Conservation (phyloP, 73 alveolate species). For the Effrenium voratum region DNA sequence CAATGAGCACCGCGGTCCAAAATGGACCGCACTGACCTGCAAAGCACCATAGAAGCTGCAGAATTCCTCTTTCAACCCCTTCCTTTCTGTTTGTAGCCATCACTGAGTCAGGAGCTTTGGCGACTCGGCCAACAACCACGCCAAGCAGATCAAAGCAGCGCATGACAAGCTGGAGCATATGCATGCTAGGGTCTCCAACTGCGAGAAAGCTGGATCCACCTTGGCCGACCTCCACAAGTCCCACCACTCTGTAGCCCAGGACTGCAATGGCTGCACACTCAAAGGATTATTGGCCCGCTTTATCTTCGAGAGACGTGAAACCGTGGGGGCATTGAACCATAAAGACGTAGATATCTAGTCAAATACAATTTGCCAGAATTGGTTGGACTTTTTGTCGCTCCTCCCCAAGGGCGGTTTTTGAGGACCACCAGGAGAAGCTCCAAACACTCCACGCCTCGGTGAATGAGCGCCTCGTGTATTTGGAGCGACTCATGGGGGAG, state of each 20-base stretch:
- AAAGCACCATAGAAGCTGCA: too few species aligned
- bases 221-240: conserved; percentile 28
- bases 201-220: not conserved
- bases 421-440: not conserved
- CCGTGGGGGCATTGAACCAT: too few species aligned
- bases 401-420: too few species aligned
- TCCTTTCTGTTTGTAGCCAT: not conserved
- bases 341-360: too few species aligned
- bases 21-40: too few species aligned
- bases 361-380: too few species aligned
- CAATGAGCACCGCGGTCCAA: not conserved
- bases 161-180: conserved; percentile 28
- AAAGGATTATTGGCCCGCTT: too few species aligned
- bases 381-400: too few species aligned
- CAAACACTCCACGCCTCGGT: conserved; percentile 10
- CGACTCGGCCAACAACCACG: conserved; percentile 12
- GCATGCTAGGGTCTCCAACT: not conserved
- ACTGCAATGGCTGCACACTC: too few species aligned
- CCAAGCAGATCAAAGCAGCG: conserved; percentile 22
- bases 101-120: not conserved
- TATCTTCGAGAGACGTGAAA: too few species aligned
- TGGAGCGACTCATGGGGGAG: conserved; percentile 9
- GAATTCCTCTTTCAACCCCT: not conserved
- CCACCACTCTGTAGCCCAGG: not conserved
- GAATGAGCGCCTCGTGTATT: conserved; percentile 7